Evolutionary conservation across 768 basidiomycete genomes (phyloP).

Genomic region (Lentinula guzmanii): DNA sequence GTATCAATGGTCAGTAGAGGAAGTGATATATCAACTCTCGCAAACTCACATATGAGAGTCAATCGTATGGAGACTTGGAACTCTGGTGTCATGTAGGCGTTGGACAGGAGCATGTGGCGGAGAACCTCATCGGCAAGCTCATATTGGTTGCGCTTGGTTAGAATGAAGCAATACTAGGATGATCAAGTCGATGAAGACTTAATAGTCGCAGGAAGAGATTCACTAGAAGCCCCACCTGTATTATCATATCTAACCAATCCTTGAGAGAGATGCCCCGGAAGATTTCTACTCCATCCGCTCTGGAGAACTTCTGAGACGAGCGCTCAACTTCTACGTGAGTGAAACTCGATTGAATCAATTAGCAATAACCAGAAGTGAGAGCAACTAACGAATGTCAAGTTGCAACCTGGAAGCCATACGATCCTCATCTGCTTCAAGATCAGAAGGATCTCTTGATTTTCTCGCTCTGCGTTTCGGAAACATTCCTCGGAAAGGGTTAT

Average conservation of each 20-base stretch:
- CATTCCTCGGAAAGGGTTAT: slow-evolving; percentile 64
- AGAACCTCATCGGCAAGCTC: slow-evolving; percentile 70
- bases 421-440: slow-evolving; percentile 55
- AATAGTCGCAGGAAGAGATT: neutral
- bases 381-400: slow-evolving; percentile 59
- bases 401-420: slow-evolving; percentile 73
- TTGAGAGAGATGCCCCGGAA: slow-evolving; percentile 83
- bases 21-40: neutral
- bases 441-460: slow-evolving; percentile 23
- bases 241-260: slow-evolving; percentile 79
- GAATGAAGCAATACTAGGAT: slow-evolving; percentile 67
- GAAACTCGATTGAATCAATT: neutral
- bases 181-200: neutral
- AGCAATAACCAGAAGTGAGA: neutral
- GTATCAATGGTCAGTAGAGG: neutral
- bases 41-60: slow-evolving; percentile 63
- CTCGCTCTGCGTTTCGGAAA: slow-evolving; percentile 41
- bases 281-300: slow-evolving; percentile 45
- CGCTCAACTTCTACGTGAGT: slow-evolving; percentile 47
- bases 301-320: slow-evolving; percentile 40
- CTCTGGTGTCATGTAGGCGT: slow-evolving; percentile 57
- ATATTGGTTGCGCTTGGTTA: slow-evolving; percentile 58
- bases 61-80: slow-evolving; percentile 70
- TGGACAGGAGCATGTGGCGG: slow-evolving; percentile 68
- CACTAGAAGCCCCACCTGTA: slow-evolving; percentile 54